Conservation (phyloP, 2,329 filamentous ascomycete species). For the Chaetomiaceae sp. region DNA sequence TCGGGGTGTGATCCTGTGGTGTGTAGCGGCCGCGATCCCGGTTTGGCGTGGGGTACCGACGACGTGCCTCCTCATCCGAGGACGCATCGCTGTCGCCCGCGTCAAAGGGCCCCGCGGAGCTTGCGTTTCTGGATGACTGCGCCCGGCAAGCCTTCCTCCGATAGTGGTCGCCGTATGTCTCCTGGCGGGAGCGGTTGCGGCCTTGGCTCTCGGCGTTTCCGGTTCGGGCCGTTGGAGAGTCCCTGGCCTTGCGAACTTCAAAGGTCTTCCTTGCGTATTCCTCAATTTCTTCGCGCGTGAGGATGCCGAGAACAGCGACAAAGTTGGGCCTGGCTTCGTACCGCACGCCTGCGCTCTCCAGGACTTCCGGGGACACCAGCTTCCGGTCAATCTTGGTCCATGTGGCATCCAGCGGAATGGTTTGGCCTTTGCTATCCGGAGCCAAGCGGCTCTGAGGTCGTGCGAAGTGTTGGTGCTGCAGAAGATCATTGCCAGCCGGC, state of each 20-base stretch:
- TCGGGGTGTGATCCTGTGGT: conserved; percentile 13
- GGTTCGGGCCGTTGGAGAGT: conserved; percentile 1
- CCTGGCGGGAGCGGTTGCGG: conserved; percentile 3
- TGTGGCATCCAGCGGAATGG: conserved; percentile 52
- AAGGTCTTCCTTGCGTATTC: conserved; percentile 47
- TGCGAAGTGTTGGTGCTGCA: conserved; percentile 19
- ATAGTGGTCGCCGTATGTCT: conserved; percentile 25
- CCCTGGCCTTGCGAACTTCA: conserved; percentile 42
- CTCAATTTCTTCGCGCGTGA: conserved; percentile 48
- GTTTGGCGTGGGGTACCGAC: neutral
- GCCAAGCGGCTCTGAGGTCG: conserved; percentile 38
- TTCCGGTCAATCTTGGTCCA: conserved; percentile 56
- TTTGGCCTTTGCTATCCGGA: conserved; percentile 52
- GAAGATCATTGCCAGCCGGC: conserved; percentile 17
- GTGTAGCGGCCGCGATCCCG: conserved; percentile 10
- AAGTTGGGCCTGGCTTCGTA: conserved; percentile 58
- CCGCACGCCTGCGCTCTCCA: conserved; percentile 50
- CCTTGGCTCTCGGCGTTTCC: conserved; percentile 15
- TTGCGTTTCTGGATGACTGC: conserved; percentile 19
- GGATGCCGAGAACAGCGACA: conserved; percentile 54
- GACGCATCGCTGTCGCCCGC: conserved; percentile 27
- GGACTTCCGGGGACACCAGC: conserved; percentile 54
- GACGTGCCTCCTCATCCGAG: conserved; percentile 19
- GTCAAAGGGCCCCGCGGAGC: conserved; percentile 24
- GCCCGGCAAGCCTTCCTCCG: conserved; percentile 11